phyloP scores from a whole-genome alignment of 768 basidiomycete species.

The Dacryopinax primogenitus region DNA sequence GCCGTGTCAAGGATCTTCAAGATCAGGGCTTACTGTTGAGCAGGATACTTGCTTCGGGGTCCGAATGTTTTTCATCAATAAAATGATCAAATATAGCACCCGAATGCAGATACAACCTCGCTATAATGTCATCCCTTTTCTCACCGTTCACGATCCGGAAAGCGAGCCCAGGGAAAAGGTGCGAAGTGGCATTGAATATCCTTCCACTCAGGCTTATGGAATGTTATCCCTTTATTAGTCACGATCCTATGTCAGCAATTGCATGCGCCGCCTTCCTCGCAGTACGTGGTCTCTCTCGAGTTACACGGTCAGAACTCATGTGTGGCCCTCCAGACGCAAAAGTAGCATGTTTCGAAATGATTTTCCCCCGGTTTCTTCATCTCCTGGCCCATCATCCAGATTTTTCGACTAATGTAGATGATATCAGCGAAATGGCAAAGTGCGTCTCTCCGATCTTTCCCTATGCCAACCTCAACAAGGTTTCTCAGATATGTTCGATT shows the following conservation, averaged over 20 bases:
- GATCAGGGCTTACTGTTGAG: background rate
- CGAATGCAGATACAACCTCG: constrained; percentile 50
- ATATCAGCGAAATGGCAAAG: constrained; percentile 69
- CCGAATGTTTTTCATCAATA: constrained; percentile 61
- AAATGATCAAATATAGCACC: constrained; percentile 54
- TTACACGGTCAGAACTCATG: background rate
- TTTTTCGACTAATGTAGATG: constrained; percentile 49
- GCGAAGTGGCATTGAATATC: constrained; percentile 17
- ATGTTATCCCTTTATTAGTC: constrained; percentile 12
- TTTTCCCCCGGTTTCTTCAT: constrained; percentile 76
- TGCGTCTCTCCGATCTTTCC: constrained; percentile 29
- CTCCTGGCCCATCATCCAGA: constrained; percentile 92
- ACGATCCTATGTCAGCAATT: constrained; percentile 15
- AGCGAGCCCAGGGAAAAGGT: constrained; percentile 59
- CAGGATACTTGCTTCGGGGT: constrained; percentile 86
- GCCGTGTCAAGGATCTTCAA: constrained; percentile 15
- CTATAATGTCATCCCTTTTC: constrained; percentile 75
- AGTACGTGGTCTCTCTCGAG: constrained; percentile 14
- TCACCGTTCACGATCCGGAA: constrained; percentile 87
- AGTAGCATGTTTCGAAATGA: constrained; percentile 61
- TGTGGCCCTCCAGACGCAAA: constrained; percentile 33
- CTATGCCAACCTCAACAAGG: background rate
- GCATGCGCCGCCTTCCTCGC: constrained; percentile 11
- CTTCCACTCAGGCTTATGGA: background rate
- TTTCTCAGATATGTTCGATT: constrained; percentile 67